A percentile compares a stretch with the other conserved stretches of the same genome.
These are phyloP conservation scores for Sporisorium exsertum DNA, from an alignment of 1,284 basidiomycete genomes.

Conservation along the genomic window DNA sequence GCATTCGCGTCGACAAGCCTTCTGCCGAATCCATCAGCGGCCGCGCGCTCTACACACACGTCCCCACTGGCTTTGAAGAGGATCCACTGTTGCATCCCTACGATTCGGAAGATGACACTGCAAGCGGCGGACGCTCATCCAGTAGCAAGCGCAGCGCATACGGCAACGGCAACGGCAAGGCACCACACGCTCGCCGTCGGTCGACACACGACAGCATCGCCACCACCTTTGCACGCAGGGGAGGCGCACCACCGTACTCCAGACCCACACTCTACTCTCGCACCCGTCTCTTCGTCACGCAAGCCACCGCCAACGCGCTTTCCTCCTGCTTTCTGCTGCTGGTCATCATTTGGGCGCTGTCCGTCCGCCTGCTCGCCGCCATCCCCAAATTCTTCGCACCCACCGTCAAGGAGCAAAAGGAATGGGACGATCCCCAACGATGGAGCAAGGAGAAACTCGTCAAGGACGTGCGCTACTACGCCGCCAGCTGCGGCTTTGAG, in stretches of 20 bases:
- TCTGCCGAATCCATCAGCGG: conserved; percentile 48
- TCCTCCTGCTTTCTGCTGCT: conserved; percentile 73
- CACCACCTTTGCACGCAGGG: conserved; percentile 52
- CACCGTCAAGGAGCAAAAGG: conserved; percentile 21
- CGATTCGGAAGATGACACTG: conserved; percentile 18
- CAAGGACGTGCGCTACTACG: conserved; percentile 75
- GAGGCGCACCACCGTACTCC: conserved; percentile 56
- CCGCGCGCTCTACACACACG: conserved; percentile 58
- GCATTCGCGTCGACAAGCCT: conserved; percentile 60
- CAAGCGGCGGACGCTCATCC: not conserved
- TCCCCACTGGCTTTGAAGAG: conserved; percentile 57
- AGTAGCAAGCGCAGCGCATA: conserved; percentile 8
- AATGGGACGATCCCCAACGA: conserved; percentile 73
- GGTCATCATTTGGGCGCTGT: conserved; percentile 70
- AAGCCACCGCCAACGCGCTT: conserved; percentile 72
- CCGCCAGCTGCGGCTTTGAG: conserved; percentile 74
- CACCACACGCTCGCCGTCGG: conserved; percentile 6
- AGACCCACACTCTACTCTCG: conserved; percentile 55
- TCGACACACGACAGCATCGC: conserved; percentile 21
- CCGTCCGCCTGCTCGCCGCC: conserved; percentile 44
- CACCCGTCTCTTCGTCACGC: conserved; percentile 70
- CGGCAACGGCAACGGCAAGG: conserved; percentile 11
- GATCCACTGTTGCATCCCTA: conserved; percentile 47
- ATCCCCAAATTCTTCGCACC: conserved; percentile 46
- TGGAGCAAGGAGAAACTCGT: conserved; percentile 72